Percentiles rank a stretch among this genome's conserved stretches.
phyloP scores from a whole-genome alignment of 1,284 basidiomycete species.

The Irpex rosettiformis region DNA sequence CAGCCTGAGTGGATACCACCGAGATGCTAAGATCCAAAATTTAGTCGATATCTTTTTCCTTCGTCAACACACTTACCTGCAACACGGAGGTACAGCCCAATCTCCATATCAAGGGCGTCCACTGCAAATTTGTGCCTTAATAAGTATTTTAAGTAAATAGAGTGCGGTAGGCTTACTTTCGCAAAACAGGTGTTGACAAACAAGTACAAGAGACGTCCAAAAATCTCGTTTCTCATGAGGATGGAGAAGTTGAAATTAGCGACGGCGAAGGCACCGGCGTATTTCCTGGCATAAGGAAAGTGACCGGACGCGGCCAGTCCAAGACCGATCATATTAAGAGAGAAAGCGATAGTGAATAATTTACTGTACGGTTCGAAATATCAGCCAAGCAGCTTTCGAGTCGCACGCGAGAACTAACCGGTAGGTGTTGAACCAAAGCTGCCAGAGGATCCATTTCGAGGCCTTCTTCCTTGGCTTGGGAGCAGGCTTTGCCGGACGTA shows the following conservation, averaged over 20 bases:
- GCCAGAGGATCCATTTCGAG: constrained; percentile 54
- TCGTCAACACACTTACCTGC: constrained; percentile 38
- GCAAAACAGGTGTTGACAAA: constrained; percentile 53
- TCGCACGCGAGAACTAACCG: constrained; percentile 34
- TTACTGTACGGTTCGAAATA: constrained; percentile 41
- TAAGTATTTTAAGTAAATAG: not conserved
- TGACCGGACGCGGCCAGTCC: constrained; percentile 59
- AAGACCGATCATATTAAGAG: constrained; percentile 58
- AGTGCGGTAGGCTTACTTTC: constrained; percentile 45
- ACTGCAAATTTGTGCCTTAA: constrained; percentile 36
- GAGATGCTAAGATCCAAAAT: constrained; percentile 46
- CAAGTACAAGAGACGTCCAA: constrained; percentile 49
- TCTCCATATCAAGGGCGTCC: constrained; percentile 69
- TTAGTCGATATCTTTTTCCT: not conserved
- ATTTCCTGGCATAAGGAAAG: constrained; percentile 57
- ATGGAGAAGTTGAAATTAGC: constrained; percentile 52
- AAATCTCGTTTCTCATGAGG: constrained; percentile 55
- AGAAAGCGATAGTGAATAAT: constrained; percentile 58
- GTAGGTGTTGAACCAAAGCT: constrained; percentile 70
- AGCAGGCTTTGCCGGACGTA: constrained; percentile 33
- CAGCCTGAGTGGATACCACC: constrained; percentile 77
- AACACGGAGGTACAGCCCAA: constrained; percentile 67
- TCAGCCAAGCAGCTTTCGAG: not conserved
- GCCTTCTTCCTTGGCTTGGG: constrained; percentile 39
- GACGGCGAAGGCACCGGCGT: constrained; percentile 58